Percentiles rank a stretch among this genome's conserved stretches.
Evolutionary conservation across 192 early-diverging fungal species (phyloP).

Genomic region (Gonapodya prolifera): DNA sequence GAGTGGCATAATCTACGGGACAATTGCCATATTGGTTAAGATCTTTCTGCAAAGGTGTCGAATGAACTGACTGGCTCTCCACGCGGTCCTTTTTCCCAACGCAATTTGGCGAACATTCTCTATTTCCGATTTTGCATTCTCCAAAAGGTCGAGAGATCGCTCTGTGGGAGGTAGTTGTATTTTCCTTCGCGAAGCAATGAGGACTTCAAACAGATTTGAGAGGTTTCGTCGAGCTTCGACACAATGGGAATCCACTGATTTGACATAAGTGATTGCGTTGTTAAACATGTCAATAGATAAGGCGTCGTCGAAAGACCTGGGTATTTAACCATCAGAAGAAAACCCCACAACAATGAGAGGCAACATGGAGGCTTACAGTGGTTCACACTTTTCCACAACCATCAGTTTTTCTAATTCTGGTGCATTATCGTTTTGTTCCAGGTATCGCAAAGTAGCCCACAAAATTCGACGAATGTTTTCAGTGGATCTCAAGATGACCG

Average conservation of each 20-base stretch:
- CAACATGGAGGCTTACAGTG: neutral
- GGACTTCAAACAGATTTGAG: neutral
- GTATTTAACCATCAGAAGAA: neutral
- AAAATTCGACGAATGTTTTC: neutral
- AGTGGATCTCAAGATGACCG: neutral
- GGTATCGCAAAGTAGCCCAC: neutral
- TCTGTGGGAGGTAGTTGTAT: neutral
- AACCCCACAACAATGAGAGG: too few species aligned
- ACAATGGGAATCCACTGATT: neutral
- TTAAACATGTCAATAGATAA: neutral
- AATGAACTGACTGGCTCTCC: neutral
- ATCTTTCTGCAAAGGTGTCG: too few species aligned
- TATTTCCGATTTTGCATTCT: neutral
- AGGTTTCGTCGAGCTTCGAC: neutral
- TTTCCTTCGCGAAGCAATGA: neutral
- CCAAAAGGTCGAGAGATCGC: neutral
- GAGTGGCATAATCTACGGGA: neutral
- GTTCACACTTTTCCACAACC: neutral
- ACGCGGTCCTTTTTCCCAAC: neutral
- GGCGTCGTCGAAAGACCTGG: neutral
- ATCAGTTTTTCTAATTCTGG: neutral
- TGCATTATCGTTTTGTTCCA: neutral
- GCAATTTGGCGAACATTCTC: neutral
- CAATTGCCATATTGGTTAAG: too few species aligned
- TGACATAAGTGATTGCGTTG: neutral